Evolutionary conservation across 179 eudicot species (phyloP).

Genomic region (Nepenthes alata): DNA sequence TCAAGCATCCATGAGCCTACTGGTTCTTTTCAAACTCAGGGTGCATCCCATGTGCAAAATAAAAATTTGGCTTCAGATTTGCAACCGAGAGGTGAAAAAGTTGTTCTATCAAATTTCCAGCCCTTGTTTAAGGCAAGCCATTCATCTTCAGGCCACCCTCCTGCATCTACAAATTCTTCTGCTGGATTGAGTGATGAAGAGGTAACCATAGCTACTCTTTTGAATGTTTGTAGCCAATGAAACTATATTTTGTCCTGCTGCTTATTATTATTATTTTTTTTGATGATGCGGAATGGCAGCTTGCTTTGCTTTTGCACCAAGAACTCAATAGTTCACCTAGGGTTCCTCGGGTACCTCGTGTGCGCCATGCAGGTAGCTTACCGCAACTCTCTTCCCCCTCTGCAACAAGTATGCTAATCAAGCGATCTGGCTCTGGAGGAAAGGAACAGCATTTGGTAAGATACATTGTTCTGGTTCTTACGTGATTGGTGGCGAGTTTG

Average conservation of each 20-base stretch:
- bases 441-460: constrained; percentile 58
- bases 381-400: constrained; percentile 67
- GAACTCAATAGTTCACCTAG: constrained; percentile 97
- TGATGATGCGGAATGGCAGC: constrained; percentile 37
- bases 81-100: constrained; percentile 48
- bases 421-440: constrained; percentile 64
- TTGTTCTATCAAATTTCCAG: constrained; percentile 27
- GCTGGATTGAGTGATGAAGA: constrained; percentile 91
- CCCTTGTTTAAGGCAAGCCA: constrained; percentile 38
- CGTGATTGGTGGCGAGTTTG: background rate
- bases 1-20: constrained; percentile 34
- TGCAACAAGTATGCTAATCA: constrained; percentile 49
- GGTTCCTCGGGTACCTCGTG: constrained; percentile 94
- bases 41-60: constrained; percentile 28
- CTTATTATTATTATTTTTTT: background rate
- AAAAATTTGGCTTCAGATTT: constrained; percentile 36
- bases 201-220: constrained; percentile 26
- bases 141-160: constrained; percentile 30
- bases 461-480: constrained; percentile 1
- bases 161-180: constrained; percentile 50
- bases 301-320: constrained; percentile 90
- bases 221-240: no score
- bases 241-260: constrained; percentile 1
- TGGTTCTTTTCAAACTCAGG: constrained; percentile 30
- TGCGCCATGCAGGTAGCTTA: constrained; percentile 72